Conservation (phyloP, 352 stramenopile species). For the Globisporangium apiculatum region DNA sequence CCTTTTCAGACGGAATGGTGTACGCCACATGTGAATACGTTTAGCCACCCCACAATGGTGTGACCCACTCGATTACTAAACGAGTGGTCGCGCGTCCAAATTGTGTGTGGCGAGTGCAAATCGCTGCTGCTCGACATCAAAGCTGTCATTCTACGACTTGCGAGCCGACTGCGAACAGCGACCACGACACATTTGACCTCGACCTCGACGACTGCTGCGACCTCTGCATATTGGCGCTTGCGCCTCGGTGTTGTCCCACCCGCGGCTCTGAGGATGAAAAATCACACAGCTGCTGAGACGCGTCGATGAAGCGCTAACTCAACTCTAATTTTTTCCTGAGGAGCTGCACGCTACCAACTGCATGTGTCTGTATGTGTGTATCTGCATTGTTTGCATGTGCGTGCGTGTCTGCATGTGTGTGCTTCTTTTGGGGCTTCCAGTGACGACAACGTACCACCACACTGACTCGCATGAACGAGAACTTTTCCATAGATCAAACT, state of each 20-base stretch:
- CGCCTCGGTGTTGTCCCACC: not conserved
- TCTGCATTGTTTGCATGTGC: not conserved
- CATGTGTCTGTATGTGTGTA: not conserved
- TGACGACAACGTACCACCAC: constrained; percentile 36
- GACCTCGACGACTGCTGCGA: not conserved
- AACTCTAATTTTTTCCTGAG: constrained; percentile 65
- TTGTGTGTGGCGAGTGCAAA: too few species aligned
- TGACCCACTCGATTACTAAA: too few species aligned
- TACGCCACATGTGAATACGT: too few species aligned
- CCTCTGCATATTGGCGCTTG: not conserved
- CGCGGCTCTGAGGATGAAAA: constrained; percentile 37
- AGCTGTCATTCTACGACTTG: too few species aligned
- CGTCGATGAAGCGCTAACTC: constrained; percentile 28
- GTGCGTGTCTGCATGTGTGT: constrained; percentile 9
- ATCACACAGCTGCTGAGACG: constrained; percentile 27
- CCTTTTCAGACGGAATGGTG: not conserved
- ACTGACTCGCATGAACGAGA: constrained; percentile 31
- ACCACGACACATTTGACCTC: too few species aligned
- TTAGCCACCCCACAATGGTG: too few species aligned
- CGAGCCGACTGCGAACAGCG: too few species aligned
- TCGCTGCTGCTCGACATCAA: too few species aligned
- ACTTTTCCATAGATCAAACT: constrained; percentile 29
- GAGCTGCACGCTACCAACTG: constrained; percentile 5
- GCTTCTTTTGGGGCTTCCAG: constrained; percentile 10
- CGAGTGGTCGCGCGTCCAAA: too few species aligned